Evolutionary conservation across 2,329 filamentous ascomycete genomes (phyloP).

Genomic region (Cladosporium phlei): DNA sequence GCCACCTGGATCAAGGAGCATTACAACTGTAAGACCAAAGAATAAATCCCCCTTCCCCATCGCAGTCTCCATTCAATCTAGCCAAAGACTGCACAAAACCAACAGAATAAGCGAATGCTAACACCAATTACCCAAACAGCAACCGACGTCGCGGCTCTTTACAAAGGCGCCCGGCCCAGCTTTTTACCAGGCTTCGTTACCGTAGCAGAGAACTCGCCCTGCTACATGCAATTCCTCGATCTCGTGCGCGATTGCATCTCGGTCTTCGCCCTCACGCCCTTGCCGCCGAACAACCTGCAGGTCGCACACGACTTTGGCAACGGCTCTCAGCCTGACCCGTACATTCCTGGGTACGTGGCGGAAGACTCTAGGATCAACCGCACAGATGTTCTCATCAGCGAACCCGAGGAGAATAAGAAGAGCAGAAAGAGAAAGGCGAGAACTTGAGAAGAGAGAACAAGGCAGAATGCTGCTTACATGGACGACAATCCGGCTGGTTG

Average conservation of each 20-base stretch:
- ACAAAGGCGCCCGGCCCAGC: background rate
- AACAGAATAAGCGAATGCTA: no score
- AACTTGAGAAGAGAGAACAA: no score
- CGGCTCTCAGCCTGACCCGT: no score
- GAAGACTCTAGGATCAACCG: no score
- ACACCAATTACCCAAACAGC: no score
- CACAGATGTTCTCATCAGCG: no score
- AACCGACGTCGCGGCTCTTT: background rate
- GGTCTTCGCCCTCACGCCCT: background rate
- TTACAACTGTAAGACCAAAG: conserved; percentile 3
- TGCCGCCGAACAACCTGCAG: conserved; percentile 10
- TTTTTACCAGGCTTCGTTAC: conserved; percentile 1
- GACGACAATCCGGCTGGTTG: no score
- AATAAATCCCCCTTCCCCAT: background rate
- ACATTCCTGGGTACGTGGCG: no score
- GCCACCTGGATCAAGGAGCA: conserved; percentile 11
- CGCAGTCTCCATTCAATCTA: background rate
- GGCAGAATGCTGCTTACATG: no score
- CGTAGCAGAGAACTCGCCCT: conserved; percentile 14
- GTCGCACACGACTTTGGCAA: background rate
- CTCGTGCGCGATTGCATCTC: conserved; percentile 11
- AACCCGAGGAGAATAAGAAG: no score
- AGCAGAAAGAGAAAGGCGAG: no score
- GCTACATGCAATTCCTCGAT: conserved; percentile 15
- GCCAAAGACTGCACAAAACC: no score